Base-by-base conservation (phyloP, 352 stramenopile genomes). In the Phytopythium ostracodes region DNA sequence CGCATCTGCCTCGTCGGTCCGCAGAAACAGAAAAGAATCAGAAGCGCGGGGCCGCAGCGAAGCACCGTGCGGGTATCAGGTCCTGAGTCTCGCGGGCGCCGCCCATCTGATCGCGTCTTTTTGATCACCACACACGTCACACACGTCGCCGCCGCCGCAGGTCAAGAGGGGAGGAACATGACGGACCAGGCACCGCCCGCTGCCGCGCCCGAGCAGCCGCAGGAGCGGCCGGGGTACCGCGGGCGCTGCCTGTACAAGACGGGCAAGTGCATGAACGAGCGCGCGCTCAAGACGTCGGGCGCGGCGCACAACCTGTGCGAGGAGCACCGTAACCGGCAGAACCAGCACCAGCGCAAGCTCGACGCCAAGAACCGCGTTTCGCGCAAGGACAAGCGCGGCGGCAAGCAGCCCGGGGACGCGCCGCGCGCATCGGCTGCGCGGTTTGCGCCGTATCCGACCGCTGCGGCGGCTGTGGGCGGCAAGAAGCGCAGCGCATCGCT, bases 181-280 rank as follows among this genome's bases (percentile, higher is more conserved):
- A 14, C n/a, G 8, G 44, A 27, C 4, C n/a, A 18, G 44, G 55
- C 73, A 27, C 67, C 50, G 49, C n/a, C n/a, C n/a, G n/a, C 29
- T 33, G n/a, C 29, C 29, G 59, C 47, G 53, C 66, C 72, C 7
- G 33, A 38, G n/a, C 47, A 17, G 27, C 24, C 47, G 62, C 68
- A 24, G 42, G 42, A 25, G 60, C 76, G 71, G 12, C 56, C 67
- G 29, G 69, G 73, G 59, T 92, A 79, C 70, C 78, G 86, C 56
- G 86, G 86, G 59, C 86, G 87, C 55, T 95, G 86, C 51, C 75
- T 89, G 51, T 95, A 95, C 76, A 95, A 95, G 73, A 93, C 86
- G 15, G 84, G 86, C 64, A 95, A 95, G 64, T 95, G 86, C 72
- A 64, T 68, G 52, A 91, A 95, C 68, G 86, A 95, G 65, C 86